phyloP scores from a whole-genome alignment of 441 rosid genomes.

The Melastoma candidum region DNA sequence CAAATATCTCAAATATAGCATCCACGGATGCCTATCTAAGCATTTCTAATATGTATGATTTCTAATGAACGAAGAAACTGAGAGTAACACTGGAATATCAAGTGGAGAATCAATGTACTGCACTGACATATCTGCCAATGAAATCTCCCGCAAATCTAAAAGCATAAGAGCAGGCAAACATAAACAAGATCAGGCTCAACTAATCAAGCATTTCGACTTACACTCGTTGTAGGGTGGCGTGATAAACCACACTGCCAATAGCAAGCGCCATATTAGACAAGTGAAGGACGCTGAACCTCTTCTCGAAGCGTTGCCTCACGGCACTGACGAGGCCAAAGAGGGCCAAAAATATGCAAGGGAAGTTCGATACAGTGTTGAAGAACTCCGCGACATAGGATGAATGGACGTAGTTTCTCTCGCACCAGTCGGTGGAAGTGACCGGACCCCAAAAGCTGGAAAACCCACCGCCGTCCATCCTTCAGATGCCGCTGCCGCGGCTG shows the following conservation, averaged over 20 bases:
- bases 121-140: too few relatives aligned
- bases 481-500: conserved; percentile 1
- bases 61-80: too few relatives aligned
- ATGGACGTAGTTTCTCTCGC: conserved; percentile 68
- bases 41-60: too few relatives aligned
- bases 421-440: conserved; percentile 66
- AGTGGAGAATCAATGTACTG: too few relatives aligned
- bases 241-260: conserved; percentile 87
- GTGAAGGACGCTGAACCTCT: conserved; percentile 86
- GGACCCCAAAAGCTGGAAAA: conserved; percentile 95
- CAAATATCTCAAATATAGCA: too few relatives aligned
- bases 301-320: conserved; percentile 81
- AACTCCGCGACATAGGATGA: conserved; percentile 89
- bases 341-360: conserved; percentile 67
- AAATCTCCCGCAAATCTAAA: too few relatives aligned
- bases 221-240: conserved; percentile 72
- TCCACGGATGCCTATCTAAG: too few relatives aligned
- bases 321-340: conserved; percentile 74
- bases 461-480: conserved; percentile 50
- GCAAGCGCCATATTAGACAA: conserved; percentile 84
- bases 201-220: conserved; percentile 25
- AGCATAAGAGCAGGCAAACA: background rate
- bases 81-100: too few relatives aligned
- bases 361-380: conserved; percentile 63
- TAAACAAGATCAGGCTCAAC: too few relatives aligned